These are phyloP conservation scores for Onygenales sp. DNA, from an alignment of 2,329 filamentous ascomycete species.

Conservation along the genomic window DNA sequence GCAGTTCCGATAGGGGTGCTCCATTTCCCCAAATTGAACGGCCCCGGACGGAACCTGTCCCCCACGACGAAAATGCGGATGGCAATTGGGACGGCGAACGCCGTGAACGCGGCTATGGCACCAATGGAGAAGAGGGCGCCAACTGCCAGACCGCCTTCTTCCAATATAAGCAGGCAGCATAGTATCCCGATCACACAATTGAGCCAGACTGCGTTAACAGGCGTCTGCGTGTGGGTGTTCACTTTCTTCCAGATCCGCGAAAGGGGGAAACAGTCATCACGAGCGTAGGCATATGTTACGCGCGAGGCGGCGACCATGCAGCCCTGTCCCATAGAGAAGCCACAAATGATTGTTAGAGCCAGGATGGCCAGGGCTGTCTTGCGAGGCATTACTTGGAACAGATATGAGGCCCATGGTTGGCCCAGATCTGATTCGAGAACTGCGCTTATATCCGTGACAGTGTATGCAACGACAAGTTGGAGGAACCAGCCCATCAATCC, in stretches of 20 bases:
- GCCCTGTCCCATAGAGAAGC: conserved; percentile 64
- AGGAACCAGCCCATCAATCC: conserved; percentile 62
- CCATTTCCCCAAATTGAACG: conserved; percentile 57
- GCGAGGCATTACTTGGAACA: conserved; percentile 55
- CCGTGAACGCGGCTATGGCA: conserved; percentile 57
- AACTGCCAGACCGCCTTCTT: conserved; percentile 51
- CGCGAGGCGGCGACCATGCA: conserved; percentile 60
- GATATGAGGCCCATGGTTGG: conserved; percentile 62
- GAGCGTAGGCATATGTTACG: conserved; percentile 64
- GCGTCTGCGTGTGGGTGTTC: conserved; percentile 52
- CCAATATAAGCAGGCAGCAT: conserved; percentile 56
- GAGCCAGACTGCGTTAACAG: conserved; percentile 62
- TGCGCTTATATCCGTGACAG: conserved; percentile 52
- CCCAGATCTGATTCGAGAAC: conserved; percentile 54
- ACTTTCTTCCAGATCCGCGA: conserved; percentile 51
- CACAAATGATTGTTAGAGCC: conserved; percentile 56
- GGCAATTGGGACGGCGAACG: conserved; percentile 34
- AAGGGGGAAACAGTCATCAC: conserved; percentile 60
- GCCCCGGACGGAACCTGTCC: conserved; percentile 52
- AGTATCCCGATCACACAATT: conserved; percentile 52
- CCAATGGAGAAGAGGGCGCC: conserved; percentile 63
- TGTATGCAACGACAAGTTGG: conserved; percentile 66
- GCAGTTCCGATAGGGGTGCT: conserved; percentile 48
- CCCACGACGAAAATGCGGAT: conserved; percentile 45
- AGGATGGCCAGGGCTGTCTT: conserved; percentile 55